Percentiles rank a stretch among this genome's conserved stretches.
These are phyloP conservation scores for Boletus vinaceobasis DNA, from an alignment of 768 basidiomycete species.

Conservation along the genomic window DNA sequence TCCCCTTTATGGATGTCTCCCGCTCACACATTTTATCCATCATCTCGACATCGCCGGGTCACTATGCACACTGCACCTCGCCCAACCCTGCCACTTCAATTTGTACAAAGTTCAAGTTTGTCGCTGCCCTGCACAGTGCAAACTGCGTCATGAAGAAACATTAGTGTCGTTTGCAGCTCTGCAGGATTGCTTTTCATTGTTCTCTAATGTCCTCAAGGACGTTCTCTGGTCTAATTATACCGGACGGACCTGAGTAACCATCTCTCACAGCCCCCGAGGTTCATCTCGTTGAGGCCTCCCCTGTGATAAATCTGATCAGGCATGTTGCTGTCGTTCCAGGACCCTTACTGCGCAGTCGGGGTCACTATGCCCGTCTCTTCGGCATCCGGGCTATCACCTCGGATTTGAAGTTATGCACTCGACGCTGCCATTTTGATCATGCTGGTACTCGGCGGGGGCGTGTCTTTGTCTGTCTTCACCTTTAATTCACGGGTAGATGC, in stretches of 20 bases:
- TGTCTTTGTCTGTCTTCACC: neutral
- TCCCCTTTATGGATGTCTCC: neutral
- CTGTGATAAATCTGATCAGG: neutral
- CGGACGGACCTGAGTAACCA: neutral
- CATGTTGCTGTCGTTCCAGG: neutral
- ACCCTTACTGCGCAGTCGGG: neutral
- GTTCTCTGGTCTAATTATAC: neutral
- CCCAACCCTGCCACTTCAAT: neutral
- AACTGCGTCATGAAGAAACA: neutral
- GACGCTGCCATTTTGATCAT: conserved; percentile 1
- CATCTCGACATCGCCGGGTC: neutral
- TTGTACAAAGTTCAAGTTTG: neutral
- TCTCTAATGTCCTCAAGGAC: neutral
- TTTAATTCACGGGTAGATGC: neutral
- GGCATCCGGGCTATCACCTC: neutral
- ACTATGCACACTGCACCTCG: conserved; percentile 1
- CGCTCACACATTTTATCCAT: neutral
- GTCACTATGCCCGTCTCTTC: neutral
- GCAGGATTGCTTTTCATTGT: neutral
- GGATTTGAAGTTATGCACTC: neutral
- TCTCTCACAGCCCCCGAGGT: neutral
- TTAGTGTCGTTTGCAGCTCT: neutral
- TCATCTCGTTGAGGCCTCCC: neutral
- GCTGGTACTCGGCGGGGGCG: neutral
- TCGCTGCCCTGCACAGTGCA: neutral